Evolutionary conservation across 2,329 filamentous ascomycete species (phyloP).

Genomic region (Fusarium secorum): DNA sequence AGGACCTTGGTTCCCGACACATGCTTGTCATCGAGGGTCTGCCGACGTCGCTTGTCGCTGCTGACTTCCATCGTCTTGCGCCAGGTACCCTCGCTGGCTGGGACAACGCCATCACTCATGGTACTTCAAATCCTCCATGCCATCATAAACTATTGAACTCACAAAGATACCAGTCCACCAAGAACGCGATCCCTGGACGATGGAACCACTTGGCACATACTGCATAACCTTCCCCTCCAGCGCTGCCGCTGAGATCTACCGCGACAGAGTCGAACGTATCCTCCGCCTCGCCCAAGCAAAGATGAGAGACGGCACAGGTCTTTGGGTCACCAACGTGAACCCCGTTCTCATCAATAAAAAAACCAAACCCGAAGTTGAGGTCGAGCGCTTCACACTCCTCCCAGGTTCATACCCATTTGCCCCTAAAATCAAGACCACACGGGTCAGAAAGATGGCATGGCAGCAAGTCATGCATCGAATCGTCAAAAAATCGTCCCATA

Average conservation of each 20-base stretch:
- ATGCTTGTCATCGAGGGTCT: conserved; percentile 67
- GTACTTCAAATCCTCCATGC: conserved; percentile 43
- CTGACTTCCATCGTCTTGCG: conserved; percentile 75
- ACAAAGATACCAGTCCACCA: conserved; percentile 61
- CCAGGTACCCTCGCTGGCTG: conserved; percentile 73
- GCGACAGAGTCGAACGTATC: conserved; percentile 49
- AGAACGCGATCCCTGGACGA: conserved; percentile 67
- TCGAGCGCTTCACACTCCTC: conserved; percentile 43
- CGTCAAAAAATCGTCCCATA: conserved; percentile 33
- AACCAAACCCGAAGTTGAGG: conserved; percentile 30
- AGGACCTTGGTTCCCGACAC: not conserved
- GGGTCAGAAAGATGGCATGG: conserved; percentile 41
- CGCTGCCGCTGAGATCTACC: conserved; percentile 68
- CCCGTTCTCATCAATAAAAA: conserved; percentile 33
- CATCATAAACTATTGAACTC: conserved; percentile 2
- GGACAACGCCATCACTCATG: conserved; percentile 68
- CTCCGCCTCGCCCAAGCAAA: conserved; percentile 45
- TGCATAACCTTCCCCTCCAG: conserved; percentile 71
- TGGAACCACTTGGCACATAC: conserved; percentile 71
- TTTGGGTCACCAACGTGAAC: conserved; percentile 45
- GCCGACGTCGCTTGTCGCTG: conserved; percentile 66
- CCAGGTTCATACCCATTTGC: conserved; percentile 34
- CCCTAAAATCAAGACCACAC: conserved; percentile 26
- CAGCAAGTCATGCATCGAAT: conserved; percentile 35
- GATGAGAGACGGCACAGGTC: conserved; percentile 32